Percentiles rank a stretch among this genome's conserved stretches.
Conservation (phyloP, 495 filamentous ascomycete genomes). For the Aspergillus wentii region DNA sequence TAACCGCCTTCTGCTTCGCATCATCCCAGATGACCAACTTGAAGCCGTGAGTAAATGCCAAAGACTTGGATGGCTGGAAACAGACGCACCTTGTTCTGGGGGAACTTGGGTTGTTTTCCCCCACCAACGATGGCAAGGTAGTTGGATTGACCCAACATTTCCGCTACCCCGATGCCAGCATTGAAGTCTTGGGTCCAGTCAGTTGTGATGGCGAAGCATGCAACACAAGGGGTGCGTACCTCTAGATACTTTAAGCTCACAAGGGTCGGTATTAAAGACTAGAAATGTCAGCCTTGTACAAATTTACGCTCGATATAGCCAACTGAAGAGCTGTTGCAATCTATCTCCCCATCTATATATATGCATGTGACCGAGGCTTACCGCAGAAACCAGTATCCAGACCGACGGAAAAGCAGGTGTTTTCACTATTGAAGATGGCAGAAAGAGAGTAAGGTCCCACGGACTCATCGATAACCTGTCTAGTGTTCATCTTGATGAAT, state of each 20-base stretch:
- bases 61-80: slow-evolving; percentile 1
- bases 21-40: slow-evolving; percentile 93
- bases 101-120: slow-evolving; percentile 79
- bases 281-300: slow-evolving; percentile 5
- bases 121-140: slow-evolving; percentile 89
- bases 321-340: too few relatives aligned
- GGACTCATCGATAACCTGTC: slow-evolving; percentile 76
- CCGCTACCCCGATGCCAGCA: slow-evolving; percentile 74
- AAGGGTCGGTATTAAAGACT: slow-evolving; percentile 79
- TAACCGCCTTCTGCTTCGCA: slow-evolving; percentile 64
- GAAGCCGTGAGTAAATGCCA: slow-evolving; percentile 4
- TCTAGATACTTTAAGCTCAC: slow-evolving; percentile 64
- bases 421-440: slow-evolving; percentile 81
- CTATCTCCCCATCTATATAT: slow-evolving; percentile 2
- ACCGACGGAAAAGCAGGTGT: slow-evolving; percentile 83
- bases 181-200: slow-evolving; percentile 62
- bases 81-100: slow-evolving; percentile 70
- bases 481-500: slow-evolving; percentile 83
- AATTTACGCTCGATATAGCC: too few relatives aligned
- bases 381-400: slow-evolving; percentile 83
- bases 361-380: slow-evolving; percentile 35
- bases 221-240: slow-evolving; percentile 32
- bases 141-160: slow-evolving; percentile 86
- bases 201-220: neutral
- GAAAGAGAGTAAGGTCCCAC: slow-evolving; percentile 72